phyloP scores from a whole-genome alignment of 2,329 filamentous ascomycete species.

The Cytospora leucostoma region DNA sequence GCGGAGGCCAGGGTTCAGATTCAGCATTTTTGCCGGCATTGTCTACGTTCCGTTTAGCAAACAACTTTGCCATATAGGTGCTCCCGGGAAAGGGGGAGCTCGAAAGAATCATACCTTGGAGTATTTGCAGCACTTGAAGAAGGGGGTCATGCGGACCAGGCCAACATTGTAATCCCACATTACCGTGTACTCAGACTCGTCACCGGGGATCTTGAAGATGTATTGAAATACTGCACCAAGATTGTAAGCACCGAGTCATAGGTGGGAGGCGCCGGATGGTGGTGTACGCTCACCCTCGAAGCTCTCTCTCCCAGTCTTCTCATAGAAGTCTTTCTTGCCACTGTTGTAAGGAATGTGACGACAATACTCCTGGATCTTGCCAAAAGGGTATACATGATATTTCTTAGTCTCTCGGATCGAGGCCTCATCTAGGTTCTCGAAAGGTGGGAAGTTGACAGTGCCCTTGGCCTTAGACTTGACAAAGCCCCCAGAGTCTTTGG shows the following conservation, averaged over 20 bases:
- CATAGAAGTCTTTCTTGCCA: constrained; percentile 84
- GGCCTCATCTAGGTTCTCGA: constrained; percentile 63
- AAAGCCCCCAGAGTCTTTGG: constrained; percentile 66
- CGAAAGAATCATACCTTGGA: constrained; percentile 67
- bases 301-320: constrained; percentile 82
- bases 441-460: constrained; percentile 71
- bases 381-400: constrained; percentile 68
- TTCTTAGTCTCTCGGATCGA: constrained; percentile 59
- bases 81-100: background rate
- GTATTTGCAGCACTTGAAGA: constrained; percentile 89
- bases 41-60: constrained; percentile 59
- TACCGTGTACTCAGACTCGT: constrained; percentile 69
- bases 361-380: constrained; percentile 61
- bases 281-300: constrained; percentile 70
- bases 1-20: constrained; percentile 75
- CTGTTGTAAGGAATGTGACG: constrained; percentile 92
- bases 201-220: constrained; percentile 70
- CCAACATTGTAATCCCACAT: constrained; percentile 99
- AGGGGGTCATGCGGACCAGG: constrained; percentile 87
- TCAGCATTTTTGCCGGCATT: constrained; percentile 80
- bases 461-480: constrained; percentile 64
- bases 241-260: constrained; percentile 18
- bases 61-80: background rate
- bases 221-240: constrained; percentile 73
- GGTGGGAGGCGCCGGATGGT: background rate